These are phyloP conservation scores for Heliosperma pusillum DNA, from an alignment of 148 eudicot species.

Conservation along the genomic window DNA sequence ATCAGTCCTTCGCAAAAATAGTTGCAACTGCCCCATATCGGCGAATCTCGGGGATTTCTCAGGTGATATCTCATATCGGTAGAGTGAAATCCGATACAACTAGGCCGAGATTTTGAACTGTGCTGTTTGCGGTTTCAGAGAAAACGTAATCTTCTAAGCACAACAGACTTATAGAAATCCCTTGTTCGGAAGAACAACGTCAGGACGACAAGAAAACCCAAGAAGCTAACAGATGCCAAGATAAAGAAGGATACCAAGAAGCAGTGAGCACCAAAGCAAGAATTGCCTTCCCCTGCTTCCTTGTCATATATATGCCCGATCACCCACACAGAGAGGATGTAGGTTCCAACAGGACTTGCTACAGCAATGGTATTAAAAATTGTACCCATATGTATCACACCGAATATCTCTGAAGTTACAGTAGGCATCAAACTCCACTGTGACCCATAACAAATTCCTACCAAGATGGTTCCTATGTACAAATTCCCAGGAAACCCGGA, in stretches of 20 bases:
- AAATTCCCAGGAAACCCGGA: conserved; percentile 75
- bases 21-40: not conserved
- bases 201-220: conserved; percentile 52
- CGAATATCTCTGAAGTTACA: conserved; percentile 73
- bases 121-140: conserved; percentile 2
- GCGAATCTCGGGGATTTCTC: no score
- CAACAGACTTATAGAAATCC: conserved; percentile 45
- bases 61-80: no score
- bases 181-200: conserved; percentile 66
- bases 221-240: conserved; percentile 54
- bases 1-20: not conserved
- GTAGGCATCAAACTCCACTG: conserved; percentile 95
- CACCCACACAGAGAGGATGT: conserved; percentile 67
- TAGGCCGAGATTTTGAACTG: no score
- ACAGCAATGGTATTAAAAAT: conserved; percentile 79
- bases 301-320: conserved; percentile 70
- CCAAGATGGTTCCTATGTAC: conserved; percentile 72
- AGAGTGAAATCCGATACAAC: no score
- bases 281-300: conserved; percentile 43
- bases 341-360: conserved; percentile 85
- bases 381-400: conserved; percentile 79
- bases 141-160: conserved; percentile 35
- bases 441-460: conserved; percentile 83
- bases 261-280: conserved; percentile 72
- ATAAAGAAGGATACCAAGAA: conserved; percentile 68